A percentile compares a stretch with the other conserved stretches of the same genome.
These are phyloP conservation scores for Vachellia collinsii DNA, from an alignment of 306 rosid species.

Conservation along the genomic window DNA sequence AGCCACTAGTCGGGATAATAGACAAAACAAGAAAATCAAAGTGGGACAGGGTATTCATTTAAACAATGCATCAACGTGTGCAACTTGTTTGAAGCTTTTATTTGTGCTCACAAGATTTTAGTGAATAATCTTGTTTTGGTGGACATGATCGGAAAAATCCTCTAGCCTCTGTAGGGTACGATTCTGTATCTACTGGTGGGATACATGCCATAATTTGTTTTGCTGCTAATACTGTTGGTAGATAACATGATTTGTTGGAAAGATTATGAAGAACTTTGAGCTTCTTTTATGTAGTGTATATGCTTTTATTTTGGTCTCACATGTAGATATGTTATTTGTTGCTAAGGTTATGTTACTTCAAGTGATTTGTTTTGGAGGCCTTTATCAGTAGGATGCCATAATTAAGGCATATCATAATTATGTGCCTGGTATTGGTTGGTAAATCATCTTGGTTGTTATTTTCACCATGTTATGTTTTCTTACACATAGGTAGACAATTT, in stretches of 20 bases:
- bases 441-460: too few species aligned
- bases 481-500: too few species aligned
- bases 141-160: constrained; percentile 67
- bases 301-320: constrained; percentile 18
- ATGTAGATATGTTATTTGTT: constrained; percentile 7
- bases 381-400: too few species aligned
- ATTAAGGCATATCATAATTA: too few species aligned
- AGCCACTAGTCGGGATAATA: constrained; percentile 60
- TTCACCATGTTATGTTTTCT: too few species aligned
- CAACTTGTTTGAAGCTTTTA: constrained; percentile 29
- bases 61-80: not conserved
- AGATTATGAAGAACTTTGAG: constrained; percentile 25
- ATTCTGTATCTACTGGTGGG: constrained; percentile 59
- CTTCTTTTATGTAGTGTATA: constrained; percentile 4
- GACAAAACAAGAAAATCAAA: constrained; percentile 64
- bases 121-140: constrained; percentile 54
- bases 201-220: constrained; percentile 65
- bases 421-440: too few species aligned
- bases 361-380: too few species aligned
- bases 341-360: too few species aligned
- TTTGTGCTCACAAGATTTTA: constrained; percentile 21
- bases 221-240: too few species aligned
- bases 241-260: constrained; percentile 86
- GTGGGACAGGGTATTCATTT: constrained; percentile 57
- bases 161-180: constrained; percentile 60